Evolutionary conservation across 2,329 filamentous ascomycete species (phyloP).

Genomic region (Paraphoma sp.): DNA sequence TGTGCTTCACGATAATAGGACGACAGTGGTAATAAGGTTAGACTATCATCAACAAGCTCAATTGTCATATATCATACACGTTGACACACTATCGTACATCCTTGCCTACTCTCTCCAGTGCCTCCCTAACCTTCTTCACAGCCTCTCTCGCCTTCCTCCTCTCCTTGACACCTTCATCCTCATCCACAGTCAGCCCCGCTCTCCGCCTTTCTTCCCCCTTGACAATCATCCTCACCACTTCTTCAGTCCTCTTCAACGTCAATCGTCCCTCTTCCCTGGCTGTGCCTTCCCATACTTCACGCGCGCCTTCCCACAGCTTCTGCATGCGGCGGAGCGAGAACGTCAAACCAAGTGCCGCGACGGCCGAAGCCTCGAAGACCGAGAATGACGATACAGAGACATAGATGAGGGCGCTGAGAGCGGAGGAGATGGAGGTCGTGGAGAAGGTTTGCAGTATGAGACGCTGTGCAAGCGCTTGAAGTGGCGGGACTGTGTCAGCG

Average conservation of each 20-base stretch:
- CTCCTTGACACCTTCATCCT: conserved; percentile 39
- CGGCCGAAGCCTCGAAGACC: conserved; percentile 63
- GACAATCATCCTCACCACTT: conserved; percentile 56
- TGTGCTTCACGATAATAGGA: not conserved
- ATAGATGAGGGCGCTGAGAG: conserved; percentile 63
- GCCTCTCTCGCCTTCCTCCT: conserved; percentile 53
- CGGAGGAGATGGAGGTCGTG: conserved; percentile 66
- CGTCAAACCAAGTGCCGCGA: conserved; percentile 65
- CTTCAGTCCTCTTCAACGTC: conserved; percentile 62
- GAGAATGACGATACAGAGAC: conserved; percentile 59
- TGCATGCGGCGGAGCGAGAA: conserved; percentile 65
- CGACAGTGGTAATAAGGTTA: not conserved
- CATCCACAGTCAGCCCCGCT: conserved; percentile 32
- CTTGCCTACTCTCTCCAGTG: conserved; percentile 45
- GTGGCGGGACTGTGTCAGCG: conserved; percentile 48
- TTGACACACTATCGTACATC: conserved; percentile 1
- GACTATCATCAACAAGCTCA: not conserved
- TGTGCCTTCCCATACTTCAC: conserved; percentile 59
- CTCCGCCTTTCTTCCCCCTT: conserved; percentile 50
- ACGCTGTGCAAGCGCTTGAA: conserved; percentile 55
- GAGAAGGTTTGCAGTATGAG: conserved; percentile 75
- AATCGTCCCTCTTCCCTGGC: conserved; percentile 64
- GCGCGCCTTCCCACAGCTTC: conserved; percentile 63
- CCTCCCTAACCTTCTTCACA: conserved; percentile 55
- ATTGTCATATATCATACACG: not conserved